phyloP scores from a whole-genome alignment of 129 eudicot genomes.

The Tanacetum coccineum region DNA sequence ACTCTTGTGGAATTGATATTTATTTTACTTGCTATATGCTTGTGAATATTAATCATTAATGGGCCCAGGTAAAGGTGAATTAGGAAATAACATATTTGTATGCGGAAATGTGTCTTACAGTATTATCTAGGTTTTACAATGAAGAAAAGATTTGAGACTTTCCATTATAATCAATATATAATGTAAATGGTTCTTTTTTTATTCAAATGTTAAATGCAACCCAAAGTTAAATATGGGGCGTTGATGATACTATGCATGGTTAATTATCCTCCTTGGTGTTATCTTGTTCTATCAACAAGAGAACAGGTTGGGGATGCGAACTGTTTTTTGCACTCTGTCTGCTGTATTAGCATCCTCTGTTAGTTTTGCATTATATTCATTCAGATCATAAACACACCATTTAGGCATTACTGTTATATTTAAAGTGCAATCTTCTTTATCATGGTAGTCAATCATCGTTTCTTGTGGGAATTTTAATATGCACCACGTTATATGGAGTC shows the following conservation, averaged over 20 bases:
- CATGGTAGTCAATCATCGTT: too few relatives aligned
- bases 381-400: conserved; percentile 17
- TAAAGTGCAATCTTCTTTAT: too few relatives aligned
- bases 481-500: too few relatives aligned
- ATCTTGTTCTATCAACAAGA: neutral
- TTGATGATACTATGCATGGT: conserved; percentile 3
- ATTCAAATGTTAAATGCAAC: neutral
- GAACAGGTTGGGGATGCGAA: conserved; percentile 2
- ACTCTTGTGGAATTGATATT: neutral
- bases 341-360: neutral
- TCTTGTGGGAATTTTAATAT: too few relatives aligned
- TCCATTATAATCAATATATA: neutral
- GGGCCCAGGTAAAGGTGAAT: neutral
- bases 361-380: neutral
- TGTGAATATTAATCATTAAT: neutral
- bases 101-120: conserved; percentile 13
- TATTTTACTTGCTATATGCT: neutral
- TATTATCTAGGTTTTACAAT: neutral
- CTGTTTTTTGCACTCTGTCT: neutral
- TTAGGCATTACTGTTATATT: neutral
- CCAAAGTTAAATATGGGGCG: neutral
- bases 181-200: neutral
- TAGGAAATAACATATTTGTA: neutral
- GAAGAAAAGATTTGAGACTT: conserved; percentile 8
- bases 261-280: conserved; percentile 7